Conservation (phyloP, 139 green algal genomes). For the Chloropicon primus region DNA sequence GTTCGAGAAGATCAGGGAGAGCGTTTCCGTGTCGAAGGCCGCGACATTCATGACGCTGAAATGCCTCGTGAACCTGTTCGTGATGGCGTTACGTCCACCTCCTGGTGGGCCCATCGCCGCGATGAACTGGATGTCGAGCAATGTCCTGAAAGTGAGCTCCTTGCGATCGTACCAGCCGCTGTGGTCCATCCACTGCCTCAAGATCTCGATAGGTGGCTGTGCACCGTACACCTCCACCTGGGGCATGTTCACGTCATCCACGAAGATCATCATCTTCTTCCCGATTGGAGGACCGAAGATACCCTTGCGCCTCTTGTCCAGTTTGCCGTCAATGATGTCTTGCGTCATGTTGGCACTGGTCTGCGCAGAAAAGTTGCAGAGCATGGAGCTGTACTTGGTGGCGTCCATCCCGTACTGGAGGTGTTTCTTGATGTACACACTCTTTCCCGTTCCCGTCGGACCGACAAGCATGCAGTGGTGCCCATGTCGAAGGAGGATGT, state of each 20-base stretch:
- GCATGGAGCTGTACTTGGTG: slow-evolving; percentile 13
- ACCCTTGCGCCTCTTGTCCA: slow-evolving; percentile 44
- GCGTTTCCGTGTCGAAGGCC: slow-evolving; percentile 38
- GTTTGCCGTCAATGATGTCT: slow-evolving; percentile 32
- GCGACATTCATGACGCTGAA: slow-evolving; percentile 33
- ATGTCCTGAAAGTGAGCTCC: slow-evolving; percentile 38
- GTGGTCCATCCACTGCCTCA: slow-evolving; percentile 23
- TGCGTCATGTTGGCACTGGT: slow-evolving; percentile 22
- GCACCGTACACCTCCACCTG: slow-evolving; percentile 13
- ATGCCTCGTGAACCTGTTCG: slow-evolving; percentile 43
- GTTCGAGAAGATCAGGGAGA: slow-evolving; percentile 47
- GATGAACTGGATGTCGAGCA: slow-evolving; percentile 62
- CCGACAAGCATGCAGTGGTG: slow-evolving; percentile 54
- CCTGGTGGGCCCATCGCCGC: slow-evolving; percentile 52
- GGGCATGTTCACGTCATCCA: slow-evolving; percentile 64
- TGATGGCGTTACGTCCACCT: slow-evolving; percentile 45
- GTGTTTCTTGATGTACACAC: slow-evolving; percentile 20
- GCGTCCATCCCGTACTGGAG: slow-evolving; percentile 9
- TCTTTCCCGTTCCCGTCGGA: slow-evolving; percentile 45
- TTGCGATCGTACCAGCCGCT: slow-evolving; percentile 55
- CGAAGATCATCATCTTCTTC: slow-evolving; percentile 39
- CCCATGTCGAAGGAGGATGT: slow-evolving; percentile 33
- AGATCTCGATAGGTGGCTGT: slow-evolving; percentile 32
- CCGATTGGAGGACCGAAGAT: slow-evolving; percentile 42
- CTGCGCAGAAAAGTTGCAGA: slow-evolving; percentile 30